phyloP scores from a whole-genome alignment of 768 basidiomycete genomes.

The Phaffia australis region DNA sequence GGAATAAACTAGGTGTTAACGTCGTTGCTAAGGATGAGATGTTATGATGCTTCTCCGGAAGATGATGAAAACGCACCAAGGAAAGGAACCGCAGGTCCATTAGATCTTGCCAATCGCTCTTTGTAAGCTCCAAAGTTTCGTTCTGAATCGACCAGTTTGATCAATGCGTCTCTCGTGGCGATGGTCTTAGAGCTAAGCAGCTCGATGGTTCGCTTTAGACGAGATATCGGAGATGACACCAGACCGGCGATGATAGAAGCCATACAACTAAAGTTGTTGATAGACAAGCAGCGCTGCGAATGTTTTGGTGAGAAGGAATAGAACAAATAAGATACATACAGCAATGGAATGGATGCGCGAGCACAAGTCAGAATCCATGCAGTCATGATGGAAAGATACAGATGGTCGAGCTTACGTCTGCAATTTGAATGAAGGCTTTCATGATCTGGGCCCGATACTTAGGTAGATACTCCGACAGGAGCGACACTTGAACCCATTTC shows the following conservation, averaged over 20 bases:
- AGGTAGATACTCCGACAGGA: slow-evolving; percentile 68
- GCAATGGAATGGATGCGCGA: neutral
- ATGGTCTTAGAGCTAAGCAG: slow-evolving; percentile 65
- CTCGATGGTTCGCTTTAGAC: slow-evolving; percentile 89
- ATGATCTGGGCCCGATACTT: slow-evolving; percentile 67
- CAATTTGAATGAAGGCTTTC: slow-evolving; percentile 81
- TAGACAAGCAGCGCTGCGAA: slow-evolving; percentile 63
- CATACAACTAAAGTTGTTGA: slow-evolving; percentile 96
- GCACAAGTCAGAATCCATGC: neutral
- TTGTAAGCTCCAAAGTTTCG: slow-evolving; percentile 92
- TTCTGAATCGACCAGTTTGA: slow-evolving; percentile 81
- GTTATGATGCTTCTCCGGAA: too few species aligned
- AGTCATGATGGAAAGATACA: neutral
- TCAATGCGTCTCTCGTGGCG: slow-evolving; percentile 63
- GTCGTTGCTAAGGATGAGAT: neutral
- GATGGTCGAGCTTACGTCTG: slow-evolving; percentile 57
- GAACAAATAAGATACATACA: neutral
- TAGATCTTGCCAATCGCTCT: slow-evolving; percentile 64
- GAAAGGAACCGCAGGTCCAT: slow-evolving; percentile 92
- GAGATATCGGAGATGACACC: slow-evolving; percentile 82
- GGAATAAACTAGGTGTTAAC: neutral
- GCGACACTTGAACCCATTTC: slow-evolving; percentile 77
- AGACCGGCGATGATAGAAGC: slow-evolving; percentile 89
- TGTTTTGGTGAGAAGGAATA: slow-evolving; percentile 5
- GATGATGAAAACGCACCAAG: slow-evolving; percentile 53